These are phyloP conservation scores for Carex myosuroides DNA, from an alignment of 176 grass and related monocot species.

Conservation along the genomic window DNA sequence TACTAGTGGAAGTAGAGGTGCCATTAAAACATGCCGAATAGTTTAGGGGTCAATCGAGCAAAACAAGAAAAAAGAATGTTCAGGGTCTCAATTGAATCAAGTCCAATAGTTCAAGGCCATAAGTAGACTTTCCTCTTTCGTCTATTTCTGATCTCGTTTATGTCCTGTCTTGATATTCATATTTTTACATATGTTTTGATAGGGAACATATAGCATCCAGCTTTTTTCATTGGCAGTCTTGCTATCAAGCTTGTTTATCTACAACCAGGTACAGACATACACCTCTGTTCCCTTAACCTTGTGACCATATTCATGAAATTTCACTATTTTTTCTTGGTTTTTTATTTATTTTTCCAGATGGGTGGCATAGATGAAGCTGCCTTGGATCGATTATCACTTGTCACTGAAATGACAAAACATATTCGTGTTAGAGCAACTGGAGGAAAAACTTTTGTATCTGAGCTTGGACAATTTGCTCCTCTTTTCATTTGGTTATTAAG, in stretches of 20 bases:
- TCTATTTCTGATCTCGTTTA: background rate
- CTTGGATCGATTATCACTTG: constrained; percentile 70
- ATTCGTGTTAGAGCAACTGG: constrained; percentile 63
- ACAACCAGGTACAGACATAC: constrained; percentile 47
- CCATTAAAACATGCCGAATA: background rate
- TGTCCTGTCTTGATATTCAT: background rate
- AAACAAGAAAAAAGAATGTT: background rate
- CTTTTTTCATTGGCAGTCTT: constrained; percentile 66
- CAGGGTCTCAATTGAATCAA: background rate
- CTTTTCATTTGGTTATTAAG: constrained; percentile 72
- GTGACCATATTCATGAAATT: constrained; percentile 10
- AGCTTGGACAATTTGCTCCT: constrained; percentile 74
- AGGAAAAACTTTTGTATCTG: constrained; percentile 44
- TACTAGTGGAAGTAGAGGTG: background rate
- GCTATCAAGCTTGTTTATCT: constrained; percentile 64
- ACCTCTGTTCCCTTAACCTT: background rate
- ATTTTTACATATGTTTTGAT: constrained; percentile 15
- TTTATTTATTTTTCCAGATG: constrained; percentile 40
- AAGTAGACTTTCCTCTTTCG: background rate
- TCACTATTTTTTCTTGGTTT: background rate
- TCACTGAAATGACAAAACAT: constrained; percentile 90
- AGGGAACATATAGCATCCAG: constrained; percentile 75
- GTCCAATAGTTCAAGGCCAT: background rate
- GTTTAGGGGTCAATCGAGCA: background rate
- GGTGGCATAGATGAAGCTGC: constrained; percentile 77